Conservation (phyloP, 2,329 filamentous ascomycete species). For the Alternaria rosae region DNA sequence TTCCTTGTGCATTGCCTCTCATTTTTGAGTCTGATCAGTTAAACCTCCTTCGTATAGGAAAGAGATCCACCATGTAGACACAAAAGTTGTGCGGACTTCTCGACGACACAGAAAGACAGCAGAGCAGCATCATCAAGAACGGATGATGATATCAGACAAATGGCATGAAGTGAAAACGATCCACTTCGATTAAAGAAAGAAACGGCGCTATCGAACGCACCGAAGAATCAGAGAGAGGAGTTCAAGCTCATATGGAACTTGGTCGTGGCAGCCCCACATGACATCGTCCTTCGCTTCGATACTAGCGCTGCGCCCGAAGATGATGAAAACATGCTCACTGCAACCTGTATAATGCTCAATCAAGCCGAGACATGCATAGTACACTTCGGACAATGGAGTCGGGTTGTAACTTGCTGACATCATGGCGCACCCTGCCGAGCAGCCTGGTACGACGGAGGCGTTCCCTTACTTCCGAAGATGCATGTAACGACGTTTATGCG, state of each 20-base stretch:
- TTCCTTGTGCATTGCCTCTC: not conserved
- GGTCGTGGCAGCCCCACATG: not conserved
- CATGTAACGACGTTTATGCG: not conserved
- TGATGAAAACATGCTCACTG: not conserved
- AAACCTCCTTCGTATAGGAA: not conserved
- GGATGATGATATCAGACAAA: not conserved
- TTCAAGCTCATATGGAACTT: not conserved
- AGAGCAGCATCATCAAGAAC: not conserved
- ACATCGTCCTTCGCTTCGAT: not conserved
- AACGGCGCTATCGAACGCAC: not conserved
- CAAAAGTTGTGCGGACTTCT: not conserved
- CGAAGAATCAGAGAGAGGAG: not conserved
- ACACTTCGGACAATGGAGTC: not conserved
- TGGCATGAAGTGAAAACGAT: not conserved
- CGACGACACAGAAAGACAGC: not conserved
- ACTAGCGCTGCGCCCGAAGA: not conserved
- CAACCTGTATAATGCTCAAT: not conserved
- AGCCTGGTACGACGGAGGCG: not conserved
- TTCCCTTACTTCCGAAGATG: not conserved
- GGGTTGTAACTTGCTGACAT: not conserved
- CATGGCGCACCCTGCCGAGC: not conserved
- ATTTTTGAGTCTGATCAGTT: not conserved
- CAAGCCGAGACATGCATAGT: not conserved
- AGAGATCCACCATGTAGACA: not conserved
- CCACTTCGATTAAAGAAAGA: not conserved